Percentiles rank a stretch among this genome's conserved stretches.
Conservation (phyloP, 768 basidiomycete species). For the Xanthoconium purpureum region DNA sequence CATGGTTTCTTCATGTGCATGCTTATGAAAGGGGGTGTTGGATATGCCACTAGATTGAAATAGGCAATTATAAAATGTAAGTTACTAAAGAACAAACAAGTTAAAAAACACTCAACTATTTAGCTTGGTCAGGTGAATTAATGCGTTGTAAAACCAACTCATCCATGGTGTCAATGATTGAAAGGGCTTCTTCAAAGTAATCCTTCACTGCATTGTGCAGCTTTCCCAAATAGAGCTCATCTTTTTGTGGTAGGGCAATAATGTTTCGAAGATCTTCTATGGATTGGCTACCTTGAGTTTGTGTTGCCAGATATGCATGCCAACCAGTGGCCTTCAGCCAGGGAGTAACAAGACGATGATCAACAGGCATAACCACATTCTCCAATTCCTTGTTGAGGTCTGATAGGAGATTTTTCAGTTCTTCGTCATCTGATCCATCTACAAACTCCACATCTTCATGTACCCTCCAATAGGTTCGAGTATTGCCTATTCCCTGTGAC, state of each 20-base stretch:
- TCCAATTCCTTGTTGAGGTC: background rate
- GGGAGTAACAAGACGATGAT: background rate
- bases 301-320: background rate
- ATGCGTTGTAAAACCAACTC: constrained; percentile 9
- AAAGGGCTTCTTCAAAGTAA: constrained; percentile 1
- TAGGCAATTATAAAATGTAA: too few species aligned
- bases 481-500: background rate
- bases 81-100: background rate
- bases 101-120: background rate
- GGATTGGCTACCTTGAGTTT: accelerated
- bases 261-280: accelerated
- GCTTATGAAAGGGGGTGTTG: constrained; percentile 23
- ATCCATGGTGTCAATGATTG: background rate
- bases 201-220: accelerated
- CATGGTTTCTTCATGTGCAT: constrained; percentile 11
- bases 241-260: background rate
- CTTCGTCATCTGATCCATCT: background rate
- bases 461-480: background rate
- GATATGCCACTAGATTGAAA: constrained; percentile 11
- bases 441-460: background rate
- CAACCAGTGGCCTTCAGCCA: background rate
- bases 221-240: background rate
- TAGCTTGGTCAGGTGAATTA: constrained; percentile 7
- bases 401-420: background rate
- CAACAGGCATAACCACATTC: background rate